phyloP scores from a whole-genome alignment of 2,329 filamentous ascomycete genomes.

The Fusarium scirpi region DNA sequence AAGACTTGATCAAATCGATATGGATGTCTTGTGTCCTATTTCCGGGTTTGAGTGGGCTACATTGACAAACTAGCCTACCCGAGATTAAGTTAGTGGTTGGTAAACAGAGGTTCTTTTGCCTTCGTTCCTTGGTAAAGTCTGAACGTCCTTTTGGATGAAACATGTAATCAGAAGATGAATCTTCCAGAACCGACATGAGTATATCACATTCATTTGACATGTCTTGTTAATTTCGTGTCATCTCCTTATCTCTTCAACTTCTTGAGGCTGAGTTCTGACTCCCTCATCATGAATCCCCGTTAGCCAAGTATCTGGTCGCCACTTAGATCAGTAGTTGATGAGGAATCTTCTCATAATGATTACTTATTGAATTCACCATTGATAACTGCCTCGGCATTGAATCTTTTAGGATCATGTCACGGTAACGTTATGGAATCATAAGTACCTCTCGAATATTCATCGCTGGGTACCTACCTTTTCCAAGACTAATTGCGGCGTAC shows the following conservation, averaged over 20 bases:
- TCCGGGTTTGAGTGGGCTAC: constrained; percentile 34
- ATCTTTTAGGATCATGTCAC: constrained; percentile 5
- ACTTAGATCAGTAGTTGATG: constrained; percentile 19
- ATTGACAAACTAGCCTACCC: constrained; percentile 15
- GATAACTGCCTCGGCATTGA: constrained; percentile 10
- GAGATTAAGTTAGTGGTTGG: constrained; percentile 33
- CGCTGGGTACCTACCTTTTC: background rate
- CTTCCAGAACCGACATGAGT: constrained; percentile 18
- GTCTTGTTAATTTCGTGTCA: constrained; percentile 9
- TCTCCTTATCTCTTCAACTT: background rate
- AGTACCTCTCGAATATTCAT: background rate
- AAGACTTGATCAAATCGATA: constrained; percentile 1
- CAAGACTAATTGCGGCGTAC: constrained; percentile 4
- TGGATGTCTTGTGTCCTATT: constrained; percentile 11
- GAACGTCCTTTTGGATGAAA: constrained; percentile 7
- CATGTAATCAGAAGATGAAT: constrained; percentile 12
- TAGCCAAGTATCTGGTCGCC: constrained; percentile 16
- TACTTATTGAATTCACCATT: constrained; percentile 24
- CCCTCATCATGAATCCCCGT: background rate
- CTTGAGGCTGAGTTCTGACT: constrained; percentile 13
- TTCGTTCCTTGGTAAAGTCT: constrained; percentile 3
- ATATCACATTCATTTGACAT: constrained; percentile 3
- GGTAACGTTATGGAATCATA: constrained; percentile 16
- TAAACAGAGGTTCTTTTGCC: constrained; percentile 24
- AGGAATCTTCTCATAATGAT: constrained; percentile 32